A percentile compares a stretch with the other conserved stretches of the same genome.
Conservation (phyloP, 2,329 filamentous ascomycete species). For the Akanthomyces uredinophilus region DNA sequence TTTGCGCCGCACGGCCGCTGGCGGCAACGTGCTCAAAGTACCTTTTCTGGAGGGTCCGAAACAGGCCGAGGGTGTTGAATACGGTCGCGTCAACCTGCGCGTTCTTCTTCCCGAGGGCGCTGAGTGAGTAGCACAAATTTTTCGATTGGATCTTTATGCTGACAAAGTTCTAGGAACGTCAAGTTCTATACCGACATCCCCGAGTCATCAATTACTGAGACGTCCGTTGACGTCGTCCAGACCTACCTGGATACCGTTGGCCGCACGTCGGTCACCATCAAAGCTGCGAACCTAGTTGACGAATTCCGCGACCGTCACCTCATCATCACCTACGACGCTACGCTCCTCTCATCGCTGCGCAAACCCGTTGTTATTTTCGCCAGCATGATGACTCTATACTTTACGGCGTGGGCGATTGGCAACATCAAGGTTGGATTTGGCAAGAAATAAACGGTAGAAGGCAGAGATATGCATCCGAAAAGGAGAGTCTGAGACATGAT, state of each 20-base stretch:
- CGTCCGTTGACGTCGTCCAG: constrained; percentile 60
- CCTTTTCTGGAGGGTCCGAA: constrained; percentile 92
- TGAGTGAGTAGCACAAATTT: constrained; percentile 51
- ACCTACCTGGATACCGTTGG: constrained; percentile 94
- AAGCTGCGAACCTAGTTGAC: constrained; percentile 81
- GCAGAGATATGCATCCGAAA: not conserved
- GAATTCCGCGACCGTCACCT: constrained; percentile 81
- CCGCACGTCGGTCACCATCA: constrained; percentile 74
- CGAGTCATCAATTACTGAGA: constrained; percentile 52
- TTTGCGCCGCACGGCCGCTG: constrained; percentile 59
- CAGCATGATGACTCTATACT: constrained; percentile 69
- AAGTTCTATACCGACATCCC: constrained; percentile 73
- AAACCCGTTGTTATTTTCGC: constrained; percentile 82
- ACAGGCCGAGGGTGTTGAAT: constrained; percentile 78
- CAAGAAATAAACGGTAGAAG: constrained; percentile 31
- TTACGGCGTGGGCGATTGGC: constrained; percentile 67
- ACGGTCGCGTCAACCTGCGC: constrained; percentile 72
- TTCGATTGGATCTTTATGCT: constrained; percentile 16
- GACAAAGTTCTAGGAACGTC: constrained; percentile 61
- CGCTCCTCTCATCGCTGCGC: constrained; percentile 66
- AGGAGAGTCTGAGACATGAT: not conserved
- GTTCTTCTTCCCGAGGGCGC: constrained; percentile 90
- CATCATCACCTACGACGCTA: constrained; percentile 83
- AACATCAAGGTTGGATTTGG: constrained; percentile 76
- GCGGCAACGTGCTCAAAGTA: constrained; percentile 80